These are phyloP conservation scores for Massarina eburnea DNA, from an alignment of 2,329 filamentous ascomycete genomes.

Conservation along the genomic window DNA sequence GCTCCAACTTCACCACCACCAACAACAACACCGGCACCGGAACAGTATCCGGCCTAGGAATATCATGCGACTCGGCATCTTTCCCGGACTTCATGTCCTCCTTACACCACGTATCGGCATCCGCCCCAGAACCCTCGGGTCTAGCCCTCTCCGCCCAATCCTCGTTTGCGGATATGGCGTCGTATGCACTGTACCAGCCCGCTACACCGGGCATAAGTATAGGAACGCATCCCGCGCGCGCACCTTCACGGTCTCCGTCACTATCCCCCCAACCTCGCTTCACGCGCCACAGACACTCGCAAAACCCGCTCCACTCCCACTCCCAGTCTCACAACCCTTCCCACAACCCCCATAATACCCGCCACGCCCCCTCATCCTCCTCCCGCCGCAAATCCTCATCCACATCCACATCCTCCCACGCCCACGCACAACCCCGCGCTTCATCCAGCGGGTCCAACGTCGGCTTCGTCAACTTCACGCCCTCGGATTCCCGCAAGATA, in stretches of 20 bases:
- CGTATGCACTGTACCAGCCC: slow-evolving; percentile 19
- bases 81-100: slow-evolving; percentile 21
- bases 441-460: slow-evolving; percentile 31
- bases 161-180: slow-evolving; percentile 21
- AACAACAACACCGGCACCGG: slow-evolving; percentile 13
- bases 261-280: slow-evolving; percentile 28
- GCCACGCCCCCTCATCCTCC: slow-evolving; percentile 22
- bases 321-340: slow-evolving; percentile 7
- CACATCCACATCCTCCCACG: background rate
- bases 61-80: slow-evolving; percentile 28
- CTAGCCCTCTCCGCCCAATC: slow-evolving; percentile 10
- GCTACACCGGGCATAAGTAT: slow-evolving; percentile 19
- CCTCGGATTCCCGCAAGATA: slow-evolving; percentile 74
- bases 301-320: slow-evolving; percentile 4
- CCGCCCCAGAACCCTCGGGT: background rate
- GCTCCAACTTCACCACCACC: slow-evolving; percentile 11
- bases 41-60: slow-evolving; percentile 31
- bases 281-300: slow-evolving; percentile 24
- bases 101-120: background rate
- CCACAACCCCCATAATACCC: slow-evolving; percentile 13
- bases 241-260: slow-evolving; percentile 25
- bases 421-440: background rate
- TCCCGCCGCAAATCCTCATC: background rate
- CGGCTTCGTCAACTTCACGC: slow-evolving; percentile 88
- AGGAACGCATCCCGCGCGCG: slow-evolving; percentile 10